A percentile compares a stretch with the other conserved stretches of the same genome.
Conservation (phyloP, 352 stramenopile species). For the Blastocystis sp. region DNA sequence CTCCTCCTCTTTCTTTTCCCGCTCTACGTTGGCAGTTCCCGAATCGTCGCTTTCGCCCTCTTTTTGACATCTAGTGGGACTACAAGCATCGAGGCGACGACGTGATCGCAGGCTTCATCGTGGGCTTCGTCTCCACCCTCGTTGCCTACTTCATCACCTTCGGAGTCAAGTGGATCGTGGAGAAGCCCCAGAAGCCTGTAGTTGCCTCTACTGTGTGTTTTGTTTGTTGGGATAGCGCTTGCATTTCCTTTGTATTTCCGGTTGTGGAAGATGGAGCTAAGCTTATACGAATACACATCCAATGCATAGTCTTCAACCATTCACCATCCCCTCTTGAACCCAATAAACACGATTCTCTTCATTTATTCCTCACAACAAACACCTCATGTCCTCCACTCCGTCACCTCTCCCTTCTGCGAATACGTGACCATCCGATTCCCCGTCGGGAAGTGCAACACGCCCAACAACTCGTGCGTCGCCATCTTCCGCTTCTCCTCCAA, state of each 20-base stretch:
- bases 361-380: too few species aligned
- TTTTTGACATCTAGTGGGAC: neutral
- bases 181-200: too few species aligned
- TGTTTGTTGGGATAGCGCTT: too few species aligned
- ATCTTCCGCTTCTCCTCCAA: conserved; percentile 19
- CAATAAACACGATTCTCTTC: too few species aligned
- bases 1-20: neutral
- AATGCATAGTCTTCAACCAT: too few species aligned
- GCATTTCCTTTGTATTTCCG: too few species aligned
- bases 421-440: neutral
- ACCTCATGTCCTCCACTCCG: too few species aligned
- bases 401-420: conserved; percentile 41
- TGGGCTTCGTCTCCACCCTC: neutral
- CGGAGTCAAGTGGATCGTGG: neutral
- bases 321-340: too few species aligned
- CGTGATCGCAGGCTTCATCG: neutral
- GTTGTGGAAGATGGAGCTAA: too few species aligned
- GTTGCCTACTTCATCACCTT: neutral
- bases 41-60: neutral
- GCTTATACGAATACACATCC: too few species aligned
- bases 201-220: too few species aligned
- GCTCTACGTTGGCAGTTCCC: neutral
- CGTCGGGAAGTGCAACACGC: neutral
- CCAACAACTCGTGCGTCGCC: neutral
- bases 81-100: conserved; percentile 51